Base-by-base conservation (phyloP, 306 rosid species). In the Spatholobus suberectus region DNA sequence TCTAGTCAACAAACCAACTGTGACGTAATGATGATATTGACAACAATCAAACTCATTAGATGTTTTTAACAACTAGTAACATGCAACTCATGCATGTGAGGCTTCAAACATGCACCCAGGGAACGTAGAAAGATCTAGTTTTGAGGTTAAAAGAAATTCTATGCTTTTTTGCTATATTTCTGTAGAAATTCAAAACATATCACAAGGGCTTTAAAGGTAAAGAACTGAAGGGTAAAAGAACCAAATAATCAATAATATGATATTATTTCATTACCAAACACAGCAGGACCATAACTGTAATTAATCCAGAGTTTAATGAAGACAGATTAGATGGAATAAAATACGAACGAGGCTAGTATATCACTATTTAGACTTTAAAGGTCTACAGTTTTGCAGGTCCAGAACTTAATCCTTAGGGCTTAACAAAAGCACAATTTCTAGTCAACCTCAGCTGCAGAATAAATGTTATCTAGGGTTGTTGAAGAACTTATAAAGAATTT, bases 21-120 rank as follows among this genome's bases (percentile, higher is more conserved):
- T n/a, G n/a, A 11, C 29, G 58, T 54, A 54, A 27, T 52, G 9
- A 72, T 24, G 24, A 18, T 32, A 34, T 63, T 63, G 44, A 24
- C 11, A 44, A 24, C 58, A 26, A 70, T 70, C 15, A 17, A 47
- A 29, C n/a, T 29, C 27, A 29, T 5, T 38, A 67, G 51, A 38
- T 10, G 32, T 18, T 62, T 62, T 37, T 18, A 73, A 71, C 41
- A 46, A 13, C 4, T 14, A 29, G 32, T 29, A 29, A 29, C 32
- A 51, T 73, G 27, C 26, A 73, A n/a, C 44, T 21, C 27, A 57
- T 57, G 79, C 24, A 47, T n/a, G 44, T n/a, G 49, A 47, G 77
- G 27, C 40, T 72, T 72, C 77, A 17, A 27, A 72, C 20, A 47
- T 72, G 27, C 26, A 69, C 61, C 63, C 44, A 72, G 5, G n/a